phyloP scores from a whole-genome alignment of 257 asterid genomes.

The Nicotiana tomentosiformis region DNA sequence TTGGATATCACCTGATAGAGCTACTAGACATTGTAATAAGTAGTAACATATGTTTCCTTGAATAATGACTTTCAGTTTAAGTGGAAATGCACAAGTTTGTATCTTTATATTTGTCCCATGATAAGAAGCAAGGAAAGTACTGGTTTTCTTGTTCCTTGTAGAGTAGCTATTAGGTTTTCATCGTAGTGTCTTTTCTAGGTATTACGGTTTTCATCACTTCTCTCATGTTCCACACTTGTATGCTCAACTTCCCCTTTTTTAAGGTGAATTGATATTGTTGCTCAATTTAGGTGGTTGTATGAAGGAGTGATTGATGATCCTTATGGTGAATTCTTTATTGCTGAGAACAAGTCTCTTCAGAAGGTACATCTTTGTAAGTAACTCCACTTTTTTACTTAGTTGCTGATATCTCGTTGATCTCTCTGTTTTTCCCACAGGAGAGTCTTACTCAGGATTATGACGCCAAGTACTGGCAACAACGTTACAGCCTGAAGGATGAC shows the following conservation, averaged over 20 bases:
- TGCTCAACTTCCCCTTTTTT: not conserved
- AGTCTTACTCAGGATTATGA: conserved; percentile 94
- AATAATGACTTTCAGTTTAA: not conserved
- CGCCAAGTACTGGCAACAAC: conserved; percentile 92
- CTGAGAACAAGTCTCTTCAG: conserved; percentile 91
- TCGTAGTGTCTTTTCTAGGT: not conserved
- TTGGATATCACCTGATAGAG: not conserved
- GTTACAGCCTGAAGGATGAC: conserved; percentile 95
- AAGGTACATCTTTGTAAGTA: conserved; percentile 49
- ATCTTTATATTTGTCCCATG: not conserved
- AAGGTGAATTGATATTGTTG: not conserved
- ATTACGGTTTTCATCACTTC: not conserved
- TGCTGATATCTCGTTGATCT: conserved; percentile 13
- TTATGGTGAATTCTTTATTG: conserved; percentile 89
- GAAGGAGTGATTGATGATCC: conserved; percentile 98
- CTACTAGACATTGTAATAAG: not conserved
- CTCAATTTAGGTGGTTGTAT: conserved; percentile 81
- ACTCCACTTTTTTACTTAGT: not conserved
- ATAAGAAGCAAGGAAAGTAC: not conserved
- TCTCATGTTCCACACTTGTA: not conserved
- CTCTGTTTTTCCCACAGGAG: conserved; percentile 54
- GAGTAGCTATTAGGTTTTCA: not conserved
- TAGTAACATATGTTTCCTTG: not conserved
- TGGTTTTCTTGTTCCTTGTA: not conserved
- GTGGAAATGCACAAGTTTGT: not conserved